A percentile compares a stretch with the other conserved stretches of the same genome.
Conservation (phyloP, 805 yeast genomes). For the Yarrowia divulgata region DNA sequence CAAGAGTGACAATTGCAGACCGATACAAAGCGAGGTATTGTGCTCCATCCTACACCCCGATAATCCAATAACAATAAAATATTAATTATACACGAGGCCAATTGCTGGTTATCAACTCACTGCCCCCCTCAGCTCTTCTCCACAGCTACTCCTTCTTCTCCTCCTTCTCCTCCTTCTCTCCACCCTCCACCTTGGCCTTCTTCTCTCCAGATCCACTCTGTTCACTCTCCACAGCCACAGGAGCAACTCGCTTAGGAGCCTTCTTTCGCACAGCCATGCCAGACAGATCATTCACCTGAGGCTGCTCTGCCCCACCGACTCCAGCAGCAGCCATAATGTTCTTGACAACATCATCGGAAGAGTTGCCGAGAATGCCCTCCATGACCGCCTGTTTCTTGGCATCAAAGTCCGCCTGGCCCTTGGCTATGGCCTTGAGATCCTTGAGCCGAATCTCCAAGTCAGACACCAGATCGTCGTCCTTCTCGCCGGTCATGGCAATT, state of each 20-base stretch:
- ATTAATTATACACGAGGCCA: neutral
- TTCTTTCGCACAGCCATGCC: constrained; percentile 34
- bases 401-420: constrained; percentile 26
- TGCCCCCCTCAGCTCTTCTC: too few relatives aligned
- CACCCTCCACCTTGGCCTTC: constrained; percentile 19
- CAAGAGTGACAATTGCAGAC: too few relatives aligned
- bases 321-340: constrained; percentile 23
- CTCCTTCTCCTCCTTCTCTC: constrained; percentile 5
- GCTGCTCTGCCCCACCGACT: neutral
- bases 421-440: constrained; percentile 42
- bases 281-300: constrained; percentile 16
- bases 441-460: constrained; percentile 49
- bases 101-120: neutral
- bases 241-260: constrained; percentile 39
- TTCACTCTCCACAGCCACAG: constrained; percentile 17
- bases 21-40: too few relatives aligned
- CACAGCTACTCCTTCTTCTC: constrained; percentile 5
- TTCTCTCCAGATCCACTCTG: constrained; percentile 9
- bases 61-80: neutral
- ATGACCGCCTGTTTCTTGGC: constrained; percentile 81
- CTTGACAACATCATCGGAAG: constrained; percentile 16
- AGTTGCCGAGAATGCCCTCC: constrained; percentile 89
- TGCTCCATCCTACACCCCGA: too few relatives aligned
- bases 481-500: constrained; percentile 52
- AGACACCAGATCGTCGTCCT: constrained; percentile 49